phyloP scores from a whole-genome alignment of 768 basidiomycete genomes.

The Rhizopogon roseolus region DNA sequence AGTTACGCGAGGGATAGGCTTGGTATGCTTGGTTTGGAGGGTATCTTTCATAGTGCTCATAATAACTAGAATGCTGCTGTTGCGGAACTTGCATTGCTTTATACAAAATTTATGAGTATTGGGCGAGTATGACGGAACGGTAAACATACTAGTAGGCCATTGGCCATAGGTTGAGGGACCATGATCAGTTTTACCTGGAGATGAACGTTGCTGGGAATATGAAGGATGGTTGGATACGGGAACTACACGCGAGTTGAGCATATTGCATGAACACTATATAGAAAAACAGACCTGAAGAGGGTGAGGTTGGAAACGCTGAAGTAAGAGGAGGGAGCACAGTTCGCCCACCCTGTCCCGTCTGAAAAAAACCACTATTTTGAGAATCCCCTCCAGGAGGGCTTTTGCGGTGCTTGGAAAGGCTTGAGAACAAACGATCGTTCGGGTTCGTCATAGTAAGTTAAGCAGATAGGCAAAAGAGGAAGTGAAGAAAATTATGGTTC shows the following conservation, averaged over 20 bases:
- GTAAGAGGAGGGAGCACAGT: conserved; percentile 82
- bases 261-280: conserved; percentile 48
- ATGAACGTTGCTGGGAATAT: conserved; percentile 62
- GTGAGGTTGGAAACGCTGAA: conserved; percentile 83
- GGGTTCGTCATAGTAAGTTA: conserved; percentile 63
- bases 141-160: conserved; percentile 35
- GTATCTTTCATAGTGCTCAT: conserved; percentile 56
- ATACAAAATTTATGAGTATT: conserved; percentile 2
- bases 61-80: conserved; percentile 46
- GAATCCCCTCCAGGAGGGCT: conserved; percentile 61
- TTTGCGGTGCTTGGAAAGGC: conserved; percentile 56
- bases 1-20: conserved; percentile 43
- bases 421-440: conserved; percentile 67
- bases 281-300: conserved; percentile 82
- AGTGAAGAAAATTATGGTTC: conserved; percentile 37
- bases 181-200: conserved; percentile 57
- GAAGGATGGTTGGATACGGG: conserved; percentile 53
- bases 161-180: conserved; percentile 44
- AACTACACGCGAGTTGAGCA: conserved; percentile 59
- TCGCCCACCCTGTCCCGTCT: conserved; percentile 85
- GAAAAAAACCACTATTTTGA: conserved; percentile 63
- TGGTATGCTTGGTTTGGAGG: conserved; percentile 34
- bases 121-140: not conserved
- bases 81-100: conserved; percentile 30
- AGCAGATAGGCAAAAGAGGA: conserved; percentile 55